Conservation (phyloP, 108 stramenopile genomes). For the Skeletonema tropicum region DNA sequence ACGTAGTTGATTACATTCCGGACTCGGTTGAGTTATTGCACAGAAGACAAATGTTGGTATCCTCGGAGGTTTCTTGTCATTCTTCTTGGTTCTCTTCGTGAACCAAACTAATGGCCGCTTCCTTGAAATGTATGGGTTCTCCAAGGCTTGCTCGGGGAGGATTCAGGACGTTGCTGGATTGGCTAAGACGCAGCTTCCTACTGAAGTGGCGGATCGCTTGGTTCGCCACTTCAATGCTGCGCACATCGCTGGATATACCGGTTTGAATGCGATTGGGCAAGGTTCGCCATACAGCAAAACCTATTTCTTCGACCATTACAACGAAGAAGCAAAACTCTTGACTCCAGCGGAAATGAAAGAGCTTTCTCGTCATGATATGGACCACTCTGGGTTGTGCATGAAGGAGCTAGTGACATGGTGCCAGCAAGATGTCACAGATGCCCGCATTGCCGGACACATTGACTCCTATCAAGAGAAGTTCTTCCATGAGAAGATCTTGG, state of each 20-base stretch:
- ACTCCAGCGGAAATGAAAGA: constrained; percentile 36
- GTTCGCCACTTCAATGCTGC: constrained; percentile 62
- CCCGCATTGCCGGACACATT: constrained; percentile 16
- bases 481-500: constrained; percentile 12
- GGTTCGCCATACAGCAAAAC: constrained; percentile 20
- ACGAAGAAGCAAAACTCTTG: constrained; percentile 33
- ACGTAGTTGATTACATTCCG: constrained; percentile 18
- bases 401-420: constrained; percentile 28
- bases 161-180: constrained; percentile 55
- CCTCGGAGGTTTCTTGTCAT: constrained; percentile 55
- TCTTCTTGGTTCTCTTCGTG: constrained; percentile 65
- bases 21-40: constrained; percentile 14
- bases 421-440: constrained; percentile 12
- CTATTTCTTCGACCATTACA: constrained; percentile 48
- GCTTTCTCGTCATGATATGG: constrained; percentile 36
- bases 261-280: constrained; percentile 26
- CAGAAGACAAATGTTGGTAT: constrained; percentile 25
- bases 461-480: constrained; percentile 5
- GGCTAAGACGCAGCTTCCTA: constrained; percentile 31
- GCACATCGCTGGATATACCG: constrained; percentile 55
- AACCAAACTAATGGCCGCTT: constrained; percentile 48
- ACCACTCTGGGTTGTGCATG: constrained; percentile 25
- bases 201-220: constrained; percentile 33
- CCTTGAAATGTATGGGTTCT: constrained; percentile 40
- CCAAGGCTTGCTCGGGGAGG: constrained; percentile 51